These are phyloP conservation scores for Nemania bipapillata DNA, from an alignment of 2,329 filamentous ascomycete species.

Conservation along the genomic window DNA sequence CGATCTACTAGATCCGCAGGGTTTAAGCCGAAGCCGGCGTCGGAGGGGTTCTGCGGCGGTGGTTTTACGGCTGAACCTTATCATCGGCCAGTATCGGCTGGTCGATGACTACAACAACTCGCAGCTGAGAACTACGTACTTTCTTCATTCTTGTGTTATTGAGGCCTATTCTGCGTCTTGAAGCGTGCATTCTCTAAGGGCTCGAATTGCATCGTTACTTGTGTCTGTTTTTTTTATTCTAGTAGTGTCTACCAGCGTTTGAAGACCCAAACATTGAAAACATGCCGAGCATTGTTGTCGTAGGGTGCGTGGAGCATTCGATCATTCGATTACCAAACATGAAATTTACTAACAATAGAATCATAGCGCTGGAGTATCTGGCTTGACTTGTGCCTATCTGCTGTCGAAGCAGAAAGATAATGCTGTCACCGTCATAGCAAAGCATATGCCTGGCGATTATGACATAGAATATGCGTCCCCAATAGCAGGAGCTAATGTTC, in stretches of 20 bases:
- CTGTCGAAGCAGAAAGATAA: constrained; percentile 50
- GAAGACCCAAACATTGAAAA: constrained; percentile 1
- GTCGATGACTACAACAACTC: constrained; percentile 12
- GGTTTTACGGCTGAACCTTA: background rate
- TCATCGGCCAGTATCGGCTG: constrained; percentile 25
- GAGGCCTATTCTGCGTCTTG: background rate
- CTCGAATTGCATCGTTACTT: background rate
- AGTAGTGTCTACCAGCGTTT: background rate
- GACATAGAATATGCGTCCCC: constrained; percentile 85
- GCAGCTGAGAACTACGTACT: background rate
- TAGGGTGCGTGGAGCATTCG: constrained; percentile 42
- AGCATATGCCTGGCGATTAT: constrained; percentile 71
- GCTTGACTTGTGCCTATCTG: constrained; percentile 51
- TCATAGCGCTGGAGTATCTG: constrained; percentile 50
- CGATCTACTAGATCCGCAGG: background rate
- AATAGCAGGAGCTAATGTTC: constrained; percentile 50
- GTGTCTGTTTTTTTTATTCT: background rate
- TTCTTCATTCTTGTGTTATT: background rate
- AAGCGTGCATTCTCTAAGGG: background rate
- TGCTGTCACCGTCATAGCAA: constrained; percentile 73
- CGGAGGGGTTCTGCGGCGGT: constrained; percentile 22
- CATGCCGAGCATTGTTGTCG: constrained; percentile 50
- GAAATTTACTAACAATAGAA: constrained; percentile 12
- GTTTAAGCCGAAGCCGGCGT: constrained; percentile 22
- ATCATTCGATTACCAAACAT: background rate